These are phyloP conservation scores for Sporobolomyces phaffii DNA, from an alignment of 768 basidiomycete species.

Conservation along the genomic window DNA sequence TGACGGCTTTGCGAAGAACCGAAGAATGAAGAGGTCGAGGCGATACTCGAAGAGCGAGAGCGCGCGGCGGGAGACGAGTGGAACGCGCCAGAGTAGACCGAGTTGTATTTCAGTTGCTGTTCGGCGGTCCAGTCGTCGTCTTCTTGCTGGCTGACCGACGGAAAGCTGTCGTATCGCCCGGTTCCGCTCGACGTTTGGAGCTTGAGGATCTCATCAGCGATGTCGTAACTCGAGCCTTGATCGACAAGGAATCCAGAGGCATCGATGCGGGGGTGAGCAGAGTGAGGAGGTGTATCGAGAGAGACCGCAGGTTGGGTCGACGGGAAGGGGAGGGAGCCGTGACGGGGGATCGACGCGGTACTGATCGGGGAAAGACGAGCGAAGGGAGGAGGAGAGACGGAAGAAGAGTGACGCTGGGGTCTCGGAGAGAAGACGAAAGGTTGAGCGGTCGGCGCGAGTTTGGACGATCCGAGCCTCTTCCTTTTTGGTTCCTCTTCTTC, in stretches of 20 bases:
- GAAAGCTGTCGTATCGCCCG: background rate
- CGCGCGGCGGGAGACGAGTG: background rate
- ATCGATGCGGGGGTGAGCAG: slow-evolving; percentile 11
- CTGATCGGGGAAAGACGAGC: slow-evolving; percentile 2
- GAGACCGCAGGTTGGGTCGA: background rate
- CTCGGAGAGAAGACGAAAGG: slow-evolving; percentile 29
- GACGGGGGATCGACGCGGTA: background rate
- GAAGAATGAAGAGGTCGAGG: slow-evolving; percentile 13
- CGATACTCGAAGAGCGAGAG: slow-evolving; percentile 27
- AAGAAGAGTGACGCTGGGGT: background rate
- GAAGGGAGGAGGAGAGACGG: background rate
- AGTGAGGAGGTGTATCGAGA: background rate
- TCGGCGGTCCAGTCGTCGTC: background rate
- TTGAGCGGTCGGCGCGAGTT: slow-evolving; percentile 30
- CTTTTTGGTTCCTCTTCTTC: background rate
- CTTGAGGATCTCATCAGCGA: slow-evolving; percentile 35
- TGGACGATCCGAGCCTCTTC: slow-evolving; percentile 4
- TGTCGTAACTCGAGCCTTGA: slow-evolving; percentile 5
- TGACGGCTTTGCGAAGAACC: background rate
- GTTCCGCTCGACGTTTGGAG: slow-evolving; percentile 2
- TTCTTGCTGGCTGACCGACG: background rate
- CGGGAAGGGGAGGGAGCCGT: slow-evolving; percentile 1
- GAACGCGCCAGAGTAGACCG: background rate
- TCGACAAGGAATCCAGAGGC: slow-evolving; percentile 16
- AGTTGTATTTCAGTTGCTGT: slow-evolving; percentile 4